phyloP scores from a whole-genome alignment of 2,329 filamentous ascomycete genomes.

The Leptographium galeiforme region DNA sequence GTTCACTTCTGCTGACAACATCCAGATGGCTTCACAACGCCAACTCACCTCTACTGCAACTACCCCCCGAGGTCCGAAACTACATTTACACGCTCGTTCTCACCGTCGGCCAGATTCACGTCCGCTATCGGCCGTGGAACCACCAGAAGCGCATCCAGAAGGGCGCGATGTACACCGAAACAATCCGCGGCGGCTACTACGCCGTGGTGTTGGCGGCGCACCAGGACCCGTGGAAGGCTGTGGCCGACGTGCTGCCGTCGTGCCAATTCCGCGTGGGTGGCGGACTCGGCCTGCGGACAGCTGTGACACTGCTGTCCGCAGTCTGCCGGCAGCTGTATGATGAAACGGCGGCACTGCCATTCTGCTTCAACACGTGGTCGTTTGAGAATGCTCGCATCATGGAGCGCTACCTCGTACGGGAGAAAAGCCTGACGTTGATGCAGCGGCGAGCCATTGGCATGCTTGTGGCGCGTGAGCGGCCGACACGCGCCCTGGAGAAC shows the following conservation, averaged over 20 bases:
- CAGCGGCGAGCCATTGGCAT: conserved; percentile 19
- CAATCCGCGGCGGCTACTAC: conserved; percentile 14
- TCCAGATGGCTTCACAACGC: conserved; percentile 17
- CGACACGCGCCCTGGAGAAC: conserved; percentile 14
- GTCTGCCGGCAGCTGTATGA: conserved; percentile 24
- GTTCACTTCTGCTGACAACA: not conserved
- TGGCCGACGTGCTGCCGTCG: not conserved
- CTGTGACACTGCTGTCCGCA: conserved; percentile 18
- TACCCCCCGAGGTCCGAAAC: conserved; percentile 21
- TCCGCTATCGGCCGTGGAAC: conserved; percentile 17
- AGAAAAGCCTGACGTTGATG: conserved; percentile 15
- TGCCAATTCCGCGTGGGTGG: not conserved
- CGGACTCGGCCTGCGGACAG: conserved; percentile 5
- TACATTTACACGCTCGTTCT: conserved; percentile 21
- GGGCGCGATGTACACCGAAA: not conserved
- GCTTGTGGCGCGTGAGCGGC: conserved; percentile 17
- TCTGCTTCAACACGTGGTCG: conserved; percentile 20
- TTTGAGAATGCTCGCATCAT: conserved; percentile 18
- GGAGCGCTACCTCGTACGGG: conserved; percentile 21
- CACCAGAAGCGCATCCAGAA: conserved; percentile 10
- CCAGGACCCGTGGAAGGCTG: conserved; percentile 17
- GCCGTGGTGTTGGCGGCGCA: conserved; percentile 15
- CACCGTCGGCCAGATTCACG: conserved; percentile 19
- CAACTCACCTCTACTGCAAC: conserved; percentile 18
- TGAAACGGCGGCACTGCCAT: conserved; percentile 22